A percentile compares a stretch with the other conserved stretches of the same genome.
Conservation (phyloP, 345 rosid species). For the Murraya koenigii region DNA sequence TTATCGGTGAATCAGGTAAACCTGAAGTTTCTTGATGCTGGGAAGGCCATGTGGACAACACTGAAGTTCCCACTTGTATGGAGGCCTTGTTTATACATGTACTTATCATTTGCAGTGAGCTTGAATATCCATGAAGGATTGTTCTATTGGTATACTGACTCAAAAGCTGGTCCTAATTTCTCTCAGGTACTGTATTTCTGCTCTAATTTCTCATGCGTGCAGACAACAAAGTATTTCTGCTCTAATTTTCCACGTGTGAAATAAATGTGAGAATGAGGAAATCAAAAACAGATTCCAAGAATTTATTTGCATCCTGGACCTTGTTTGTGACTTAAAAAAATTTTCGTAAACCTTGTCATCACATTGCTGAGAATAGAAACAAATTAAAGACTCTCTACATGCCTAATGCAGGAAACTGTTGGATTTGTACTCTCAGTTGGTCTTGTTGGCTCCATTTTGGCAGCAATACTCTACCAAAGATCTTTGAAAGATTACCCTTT, state of each 20-base stretch:
- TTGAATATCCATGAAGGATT: slow-evolving; percentile 78
- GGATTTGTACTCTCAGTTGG: slow-evolving; percentile 87
- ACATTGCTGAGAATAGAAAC: neutral
- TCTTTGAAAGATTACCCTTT: slow-evolving; percentile 74
- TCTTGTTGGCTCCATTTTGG: slow-evolving; percentile 80
- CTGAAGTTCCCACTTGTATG: slow-evolving; percentile 73
- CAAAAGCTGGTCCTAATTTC: slow-evolving; percentile 79
- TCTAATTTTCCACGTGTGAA: neutral
- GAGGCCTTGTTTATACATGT: slow-evolving; percentile 92
- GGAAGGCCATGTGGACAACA: slow-evolving; percentile 84
- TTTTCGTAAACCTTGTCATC: neutral
- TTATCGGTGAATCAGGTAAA: slow-evolving; percentile 49
- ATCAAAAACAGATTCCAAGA: neutral
- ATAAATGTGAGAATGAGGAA: neutral
- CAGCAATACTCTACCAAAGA: slow-evolving; percentile 68
- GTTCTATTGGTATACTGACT: slow-evolving; percentile 88
- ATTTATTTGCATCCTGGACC: neutral
- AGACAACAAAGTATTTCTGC: neutral
- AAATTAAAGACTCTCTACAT: neutral
- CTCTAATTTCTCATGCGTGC: neutral
- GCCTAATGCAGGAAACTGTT: slow-evolving; percentile 64
- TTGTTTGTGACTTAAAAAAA: neutral
- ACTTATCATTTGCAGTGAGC: slow-evolving; percentile 64
- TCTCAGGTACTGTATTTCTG: slow-evolving; percentile 59
- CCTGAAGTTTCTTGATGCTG: slow-evolving; percentile 60